Base-by-base conservation (phyloP, 306 rosid species). In the Arachis hypogaea region DNA sequence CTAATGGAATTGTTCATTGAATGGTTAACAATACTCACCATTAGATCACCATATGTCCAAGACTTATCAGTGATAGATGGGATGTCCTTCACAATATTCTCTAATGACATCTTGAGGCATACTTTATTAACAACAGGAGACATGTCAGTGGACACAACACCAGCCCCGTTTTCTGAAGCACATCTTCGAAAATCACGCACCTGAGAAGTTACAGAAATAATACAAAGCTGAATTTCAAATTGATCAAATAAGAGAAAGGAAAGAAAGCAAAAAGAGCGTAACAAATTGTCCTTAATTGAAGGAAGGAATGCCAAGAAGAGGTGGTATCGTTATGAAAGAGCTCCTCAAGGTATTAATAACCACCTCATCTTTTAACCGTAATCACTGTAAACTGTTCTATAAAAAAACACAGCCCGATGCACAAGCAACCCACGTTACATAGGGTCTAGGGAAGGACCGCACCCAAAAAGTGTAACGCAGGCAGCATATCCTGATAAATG, bases 31-130 rank as follows among this genome's bases (percentile, higher is more conserved):
- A 61, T 46, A 78, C 92, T 78, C 73, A 95, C 99, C 98, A 95
- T 95, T 70, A 95, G 82, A 87, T 92, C 99, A 62, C 99, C 99
- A 79, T 95, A 95, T 12, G 93, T 87, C 99, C 99, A 95, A 52
- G 98, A 87, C 82, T 81, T 82, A 84, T 95, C 93, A 0, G 97
- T 86, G 80, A 92, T 85, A 51, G 83, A 80, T 14, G 98, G 96
- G 62, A 95, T 92, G 78, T 92, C 99, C 91, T 95, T 95, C 62
- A 95, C 96, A 76, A 95, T 92, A 82, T 92, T 92, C 79, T 95
- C 99, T 87, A 95, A 76, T 12, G 99, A 89, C 91, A 95, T 88
- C 88, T 78, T 90, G 69, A 95, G 99, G 78, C 85, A 30, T 68
- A 95, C 85, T 85, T 83, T 92, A 74, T 56, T 87, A 29, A 90